Evolutionary conservation across 768 basidiomycete genomes (phyloP).

Genomic region (Dentipellis fragilis): DNA sequence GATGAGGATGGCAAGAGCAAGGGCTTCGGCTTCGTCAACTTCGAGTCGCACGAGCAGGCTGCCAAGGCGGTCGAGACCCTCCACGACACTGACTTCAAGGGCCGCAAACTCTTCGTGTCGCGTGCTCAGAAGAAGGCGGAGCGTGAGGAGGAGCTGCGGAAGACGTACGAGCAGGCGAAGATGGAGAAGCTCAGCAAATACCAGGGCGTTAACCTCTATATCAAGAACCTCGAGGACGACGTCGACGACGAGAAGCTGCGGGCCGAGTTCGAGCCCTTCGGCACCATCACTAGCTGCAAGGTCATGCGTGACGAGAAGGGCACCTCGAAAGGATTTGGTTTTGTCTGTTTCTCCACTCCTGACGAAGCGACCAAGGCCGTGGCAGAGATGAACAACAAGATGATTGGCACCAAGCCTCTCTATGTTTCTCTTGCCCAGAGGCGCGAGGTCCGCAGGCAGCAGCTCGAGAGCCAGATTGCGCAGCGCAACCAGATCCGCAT

Average conservation of each 20-base stretch:
- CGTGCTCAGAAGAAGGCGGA: conserved; percentile 98
- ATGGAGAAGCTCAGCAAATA: conserved; percentile 98
- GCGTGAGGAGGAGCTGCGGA: conserved; percentile 92
- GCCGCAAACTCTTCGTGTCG: conserved; percentile 88
- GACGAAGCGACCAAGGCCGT: conserved; percentile 99
- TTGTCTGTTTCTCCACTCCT: conserved; percentile 97
- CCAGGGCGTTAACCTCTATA: conserved; percentile 97
- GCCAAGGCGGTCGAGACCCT: conserved; percentile 81
- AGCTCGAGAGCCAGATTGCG: conserved; percentile 96
- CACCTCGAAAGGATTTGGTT: conserved; percentile 93
- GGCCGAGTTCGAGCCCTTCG: conserved; percentile 92
- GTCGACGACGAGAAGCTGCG: conserved; percentile 96
- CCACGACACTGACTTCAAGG: conserved; percentile 75
- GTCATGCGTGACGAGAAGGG: conserved; percentile 97
- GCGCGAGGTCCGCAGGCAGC: conserved; percentile 94
- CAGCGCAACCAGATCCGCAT: conserved; percentile 96
- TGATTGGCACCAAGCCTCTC: conserved; percentile 96
- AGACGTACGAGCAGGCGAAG: conserved; percentile 89
- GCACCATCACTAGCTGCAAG: conserved; percentile 96
- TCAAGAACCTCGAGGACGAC: conserved; percentile 99
- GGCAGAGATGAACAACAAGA: conserved; percentile 99
- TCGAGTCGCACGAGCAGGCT: conserved; percentile 85
- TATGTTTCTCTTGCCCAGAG: conserved; percentile 99
- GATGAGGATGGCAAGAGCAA: conserved; percentile 91
- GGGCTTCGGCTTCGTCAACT: conserved; percentile 99